phyloP scores from a whole-genome alignment of 2,329 filamentous ascomycete genomes.

The Xylaria sp. region DNA sequence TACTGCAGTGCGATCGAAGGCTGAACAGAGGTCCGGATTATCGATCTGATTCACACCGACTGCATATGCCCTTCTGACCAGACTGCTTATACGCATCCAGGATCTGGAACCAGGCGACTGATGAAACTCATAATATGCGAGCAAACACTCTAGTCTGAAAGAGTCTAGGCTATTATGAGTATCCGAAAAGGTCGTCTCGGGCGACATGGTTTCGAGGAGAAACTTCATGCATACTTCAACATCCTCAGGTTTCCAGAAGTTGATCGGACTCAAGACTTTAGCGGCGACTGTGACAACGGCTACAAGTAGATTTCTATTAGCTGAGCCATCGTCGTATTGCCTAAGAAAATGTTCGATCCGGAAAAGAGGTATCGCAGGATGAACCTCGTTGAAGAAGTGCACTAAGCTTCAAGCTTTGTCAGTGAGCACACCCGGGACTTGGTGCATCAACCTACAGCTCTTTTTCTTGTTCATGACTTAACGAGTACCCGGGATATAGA shows the following conservation, averaged over 20 bases:
- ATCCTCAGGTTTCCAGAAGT: slow-evolving; percentile 40
- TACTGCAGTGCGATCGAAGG: slow-evolving; percentile 37
- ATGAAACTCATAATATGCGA: slow-evolving; percentile 53
- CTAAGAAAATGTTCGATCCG: slow-evolving; percentile 43
- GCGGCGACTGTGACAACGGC: slow-evolving; percentile 48
- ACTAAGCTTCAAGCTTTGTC: slow-evolving; percentile 31
- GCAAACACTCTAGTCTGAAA: slow-evolving; percentile 49
- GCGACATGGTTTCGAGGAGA: slow-evolving; percentile 37
- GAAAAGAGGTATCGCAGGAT: slow-evolving; percentile 49
- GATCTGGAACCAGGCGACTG: slow-evolving; percentile 49
- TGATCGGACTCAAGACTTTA: slow-evolving; percentile 43
- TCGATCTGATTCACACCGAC: slow-evolving; percentile 51
- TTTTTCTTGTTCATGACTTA: slow-evolving; percentile 39
- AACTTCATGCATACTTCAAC: slow-evolving; percentile 42
- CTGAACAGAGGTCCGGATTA: slow-evolving; percentile 44
- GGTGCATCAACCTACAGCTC: slow-evolving; percentile 36
- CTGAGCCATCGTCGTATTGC: slow-evolving; percentile 41
- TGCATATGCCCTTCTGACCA: slow-evolving; percentile 51
- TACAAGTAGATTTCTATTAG: slow-evolving; percentile 41
- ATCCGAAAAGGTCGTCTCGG: slow-evolving; percentile 29
- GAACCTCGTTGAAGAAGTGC: slow-evolving; percentile 47
- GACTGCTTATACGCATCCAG: slow-evolving; percentile 49
- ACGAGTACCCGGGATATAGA: slow-evolving; percentile 38
- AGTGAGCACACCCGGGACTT: slow-evolving; percentile 6
- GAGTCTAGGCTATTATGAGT: slow-evolving; percentile 41